These are phyloP conservation scores for Lipomyces sp. DNA, from an alignment of 805 yeast genomes.

Conservation along the genomic window DNA sequence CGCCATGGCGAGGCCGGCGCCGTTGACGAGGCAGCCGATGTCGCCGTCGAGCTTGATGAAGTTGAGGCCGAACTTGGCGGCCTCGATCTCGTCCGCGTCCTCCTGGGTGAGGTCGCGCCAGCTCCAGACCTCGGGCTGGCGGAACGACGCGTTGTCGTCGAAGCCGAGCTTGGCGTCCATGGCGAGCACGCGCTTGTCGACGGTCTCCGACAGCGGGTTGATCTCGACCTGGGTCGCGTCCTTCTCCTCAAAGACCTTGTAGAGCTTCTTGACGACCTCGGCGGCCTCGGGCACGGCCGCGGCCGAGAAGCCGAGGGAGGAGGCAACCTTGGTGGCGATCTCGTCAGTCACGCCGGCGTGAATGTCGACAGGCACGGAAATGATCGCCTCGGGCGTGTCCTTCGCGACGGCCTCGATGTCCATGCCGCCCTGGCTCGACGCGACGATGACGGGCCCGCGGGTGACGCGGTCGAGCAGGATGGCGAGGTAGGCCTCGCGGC, in stretches of 20 bases:
- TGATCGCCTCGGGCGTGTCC: conserved; percentile 84
- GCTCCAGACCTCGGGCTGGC: conserved; percentile 89
- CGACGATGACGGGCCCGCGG: conserved; percentile 89
- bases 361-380: conserved; percentile 76
- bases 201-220: conserved; percentile 94
- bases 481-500: conserved; percentile 93
- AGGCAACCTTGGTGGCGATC: conserved; percentile 72
- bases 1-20: conserved; percentile 99
- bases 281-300: conserved; percentile 84
- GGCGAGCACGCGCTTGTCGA: conserved; percentile 84
- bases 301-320: conserved; percentile 73
- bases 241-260: conserved; percentile 81
- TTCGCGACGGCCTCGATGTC: conserved; percentile 98
- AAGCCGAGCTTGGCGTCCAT: conserved; percentile 99
- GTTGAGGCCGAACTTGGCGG: conserved; percentile 84
- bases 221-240: conserved; percentile 99
- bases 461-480: conserved; percentile 90
- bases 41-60: conserved; percentile 97
- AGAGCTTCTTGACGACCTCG: conserved; percentile 77
- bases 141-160: conserved; percentile 93
- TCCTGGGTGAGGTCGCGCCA: conserved; percentile 99
- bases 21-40: conserved; percentile 98
- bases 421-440: conserved; percentile 99
- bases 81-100: conserved; percentile 95
- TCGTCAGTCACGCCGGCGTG: conserved; percentile 75